Conservation (phyloP, 2,329 filamentous ascomycete genomes). For the Calonectria honghensis region DNA sequence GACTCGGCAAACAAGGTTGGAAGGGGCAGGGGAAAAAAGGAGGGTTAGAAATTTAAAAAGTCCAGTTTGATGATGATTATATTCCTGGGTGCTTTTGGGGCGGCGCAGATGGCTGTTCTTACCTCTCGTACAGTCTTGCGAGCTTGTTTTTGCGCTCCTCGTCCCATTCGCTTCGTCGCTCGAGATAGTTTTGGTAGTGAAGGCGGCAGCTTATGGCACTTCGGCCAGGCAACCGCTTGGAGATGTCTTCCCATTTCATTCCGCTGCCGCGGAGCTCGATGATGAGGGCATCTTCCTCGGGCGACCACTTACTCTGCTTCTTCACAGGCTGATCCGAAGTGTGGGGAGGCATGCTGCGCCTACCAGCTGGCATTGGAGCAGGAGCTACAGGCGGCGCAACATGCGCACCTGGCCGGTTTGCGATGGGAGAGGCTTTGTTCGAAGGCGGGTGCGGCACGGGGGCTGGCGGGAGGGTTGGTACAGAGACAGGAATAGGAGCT, state of each 20-base stretch:
- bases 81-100: background rate
- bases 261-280: slow-evolving; percentile 92
- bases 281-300: slow-evolving; percentile 93
- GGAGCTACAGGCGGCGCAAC: slow-evolving; percentile 57
- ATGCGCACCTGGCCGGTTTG: slow-evolving; percentile 53
- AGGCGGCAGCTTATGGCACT: slow-evolving; percentile 96
- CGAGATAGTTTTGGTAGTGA: slow-evolving; percentile 98
- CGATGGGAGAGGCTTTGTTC: slow-evolving; percentile 47
- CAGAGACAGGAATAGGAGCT: slow-evolving; percentile 30
- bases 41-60: background rate
- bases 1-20: background rate
- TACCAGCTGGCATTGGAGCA: slow-evolving; percentile 56
- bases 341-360: slow-evolving; percentile 66
- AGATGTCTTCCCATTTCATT: slow-evolving; percentile 99
- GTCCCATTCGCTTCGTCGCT: slow-evolving; percentile 94
- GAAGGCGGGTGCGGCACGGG: slow-evolving; percentile 43
- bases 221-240: slow-evolving; percentile 89
- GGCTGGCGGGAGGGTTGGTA: slow-evolving; percentile 32
- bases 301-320: slow-evolving; percentile 97
- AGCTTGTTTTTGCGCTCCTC: slow-evolving; percentile 99
- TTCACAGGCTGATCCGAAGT: slow-evolving; percentile 83
- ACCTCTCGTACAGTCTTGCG: slow-evolving; percentile 96
- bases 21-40: slow-evolving; percentile 1
- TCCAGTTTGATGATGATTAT: background rate
- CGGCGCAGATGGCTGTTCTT: slow-evolving; percentile 32